phyloP scores from a whole-genome alignment of 1,284 basidiomycete genomes.

The Singerocomus inundabilis region DNA sequence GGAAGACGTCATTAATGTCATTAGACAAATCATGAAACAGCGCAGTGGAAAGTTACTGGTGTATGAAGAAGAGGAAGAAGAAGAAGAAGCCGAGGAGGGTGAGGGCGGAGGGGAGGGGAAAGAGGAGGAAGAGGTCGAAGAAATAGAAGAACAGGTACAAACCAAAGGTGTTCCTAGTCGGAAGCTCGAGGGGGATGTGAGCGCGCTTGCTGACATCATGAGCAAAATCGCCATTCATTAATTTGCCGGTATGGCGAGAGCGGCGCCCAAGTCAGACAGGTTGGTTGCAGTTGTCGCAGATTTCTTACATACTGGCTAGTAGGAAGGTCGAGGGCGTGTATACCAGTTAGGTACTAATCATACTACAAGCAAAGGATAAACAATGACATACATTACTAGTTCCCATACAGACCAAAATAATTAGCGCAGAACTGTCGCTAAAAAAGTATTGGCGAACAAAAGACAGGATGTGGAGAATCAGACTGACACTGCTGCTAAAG shows the following conservation, averaged over 20 bases:
- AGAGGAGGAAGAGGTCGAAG: constrained; percentile 39
- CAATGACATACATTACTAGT: constrained; percentile 2
- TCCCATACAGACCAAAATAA: constrained; percentile 1
- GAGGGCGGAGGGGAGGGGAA: constrained; percentile 46
- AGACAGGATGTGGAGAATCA: background rate
- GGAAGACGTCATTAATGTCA: constrained; percentile 58
- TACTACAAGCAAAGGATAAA: constrained; percentile 5
- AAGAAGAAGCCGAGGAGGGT: constrained; percentile 18
- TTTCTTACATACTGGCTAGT: constrained; percentile 2
- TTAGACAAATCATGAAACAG: constrained; percentile 61
- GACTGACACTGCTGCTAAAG: background rate
- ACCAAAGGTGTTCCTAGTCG: no score
- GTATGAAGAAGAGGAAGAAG: constrained; percentile 76
- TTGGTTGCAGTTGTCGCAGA: background rate
- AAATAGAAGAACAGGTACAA: background rate
- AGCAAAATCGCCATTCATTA: constrained; percentile 50
- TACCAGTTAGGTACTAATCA: constrained; percentile 24
- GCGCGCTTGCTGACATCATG: constrained; percentile 61
- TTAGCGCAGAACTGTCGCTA: background rate
- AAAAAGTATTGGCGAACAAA: background rate
- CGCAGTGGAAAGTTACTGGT: constrained; percentile 64
- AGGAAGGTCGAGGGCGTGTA: constrained; percentile 17
- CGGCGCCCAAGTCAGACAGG: background rate
- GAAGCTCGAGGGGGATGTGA: constrained; percentile 32
- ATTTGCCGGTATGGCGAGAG: constrained; percentile 8